phyloP scores from a whole-genome alignment of 2,329 filamentous ascomycete species.

The Fusarium sp. region DNA sequence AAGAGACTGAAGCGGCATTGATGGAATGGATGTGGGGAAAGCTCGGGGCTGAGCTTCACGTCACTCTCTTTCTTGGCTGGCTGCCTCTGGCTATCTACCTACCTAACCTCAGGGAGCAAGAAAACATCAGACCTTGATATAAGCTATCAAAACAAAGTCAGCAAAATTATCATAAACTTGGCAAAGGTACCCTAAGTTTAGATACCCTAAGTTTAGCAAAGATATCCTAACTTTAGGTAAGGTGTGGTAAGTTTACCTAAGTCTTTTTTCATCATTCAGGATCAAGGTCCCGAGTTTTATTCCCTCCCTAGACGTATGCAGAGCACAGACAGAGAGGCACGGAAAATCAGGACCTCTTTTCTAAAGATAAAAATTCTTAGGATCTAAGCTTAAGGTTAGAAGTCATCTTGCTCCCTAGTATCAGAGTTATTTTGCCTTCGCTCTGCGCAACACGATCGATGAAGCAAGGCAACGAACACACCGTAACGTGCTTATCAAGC shows the following conservation, averaged over 20 bases:
- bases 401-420: not conserved
- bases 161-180: no score
- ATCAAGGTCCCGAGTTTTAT: no score
- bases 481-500: not conserved
- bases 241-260: no score
- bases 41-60: conserved; percentile 15
- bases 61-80: conserved; percentile 12
- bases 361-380: not conserved
- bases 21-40: conserved; percentile 28
- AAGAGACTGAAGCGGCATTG: conserved; percentile 29
- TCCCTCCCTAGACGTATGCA: not conserved
- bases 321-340: not conserved
- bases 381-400: not conserved
- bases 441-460: not conserved
- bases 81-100: conserved; percentile 7
- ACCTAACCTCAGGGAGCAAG: not conserved
- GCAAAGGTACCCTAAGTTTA: no score
- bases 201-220: no score
- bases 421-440: not conserved
- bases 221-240: no score
- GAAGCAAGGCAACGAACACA: not conserved
- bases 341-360: not conserved
- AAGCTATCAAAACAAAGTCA: no score
- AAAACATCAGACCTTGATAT: no score
- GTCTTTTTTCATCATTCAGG: no score